phyloP scores from a whole-genome alignment of 441 rosid genomes.

The Viola pubescens region DNA sequence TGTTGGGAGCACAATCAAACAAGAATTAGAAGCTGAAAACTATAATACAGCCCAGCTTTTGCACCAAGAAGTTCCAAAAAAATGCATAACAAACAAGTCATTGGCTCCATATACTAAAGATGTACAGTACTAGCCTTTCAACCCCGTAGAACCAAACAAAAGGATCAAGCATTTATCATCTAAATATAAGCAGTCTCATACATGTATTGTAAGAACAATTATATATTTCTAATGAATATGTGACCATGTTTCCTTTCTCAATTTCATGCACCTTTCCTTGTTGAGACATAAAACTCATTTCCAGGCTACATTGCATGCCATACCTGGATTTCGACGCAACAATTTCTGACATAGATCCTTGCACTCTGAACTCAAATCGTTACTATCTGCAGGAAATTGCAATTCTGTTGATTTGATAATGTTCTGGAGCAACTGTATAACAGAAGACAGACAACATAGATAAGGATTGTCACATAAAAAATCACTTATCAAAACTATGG shows the following conservation, averaged over 20 bases:
- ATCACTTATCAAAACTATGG: not conserved
- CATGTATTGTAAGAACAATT: too few species aligned
- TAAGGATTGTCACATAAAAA: not conserved
- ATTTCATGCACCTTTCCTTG: constrained; percentile 6
- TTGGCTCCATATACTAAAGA: not conserved
- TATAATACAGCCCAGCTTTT: not conserved
- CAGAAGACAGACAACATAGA: constrained; percentile 13
- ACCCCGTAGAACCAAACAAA: not conserved
- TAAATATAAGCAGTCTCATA: not conserved
- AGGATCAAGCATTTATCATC: not conserved
- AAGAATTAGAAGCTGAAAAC: not conserved
- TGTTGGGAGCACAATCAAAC: too few species aligned
- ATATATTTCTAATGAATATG: not conserved
- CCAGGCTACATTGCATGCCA: constrained; percentile 9
- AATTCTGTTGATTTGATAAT: constrained; percentile 72
- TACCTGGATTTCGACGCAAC: constrained; percentile 95
- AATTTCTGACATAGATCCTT: constrained; percentile 83
- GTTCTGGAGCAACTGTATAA: constrained; percentile 81
- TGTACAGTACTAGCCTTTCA: not conserved
- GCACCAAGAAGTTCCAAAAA: not conserved
- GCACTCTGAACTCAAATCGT: constrained; percentile 59
- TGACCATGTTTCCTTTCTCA: not conserved
- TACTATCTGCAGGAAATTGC: constrained; percentile 55
- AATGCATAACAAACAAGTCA: not conserved
- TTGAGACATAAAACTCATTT: constrained; percentile 8